phyloP scores from a whole-genome alignment of 306 rosid genomes.

The Cyamopsis tetragonoloba region DNA sequence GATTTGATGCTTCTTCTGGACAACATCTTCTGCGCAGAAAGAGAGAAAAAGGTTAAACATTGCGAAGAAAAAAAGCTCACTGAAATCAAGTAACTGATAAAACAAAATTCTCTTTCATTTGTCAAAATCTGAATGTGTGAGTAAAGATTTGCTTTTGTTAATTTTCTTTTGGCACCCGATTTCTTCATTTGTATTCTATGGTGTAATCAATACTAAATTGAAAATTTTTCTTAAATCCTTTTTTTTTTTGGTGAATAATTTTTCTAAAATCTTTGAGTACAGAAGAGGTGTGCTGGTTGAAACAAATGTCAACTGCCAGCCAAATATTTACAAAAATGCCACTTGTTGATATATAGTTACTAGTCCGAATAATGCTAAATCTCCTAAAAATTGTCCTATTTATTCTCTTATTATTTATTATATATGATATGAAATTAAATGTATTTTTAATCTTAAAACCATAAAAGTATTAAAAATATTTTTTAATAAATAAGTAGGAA shows the following conservation, averaged over 20 bases:
- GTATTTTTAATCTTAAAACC: too few species aligned
- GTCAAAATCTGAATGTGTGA: slow-evolving; percentile 16
- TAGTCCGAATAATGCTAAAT: too few species aligned
- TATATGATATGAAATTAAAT: too few species aligned
- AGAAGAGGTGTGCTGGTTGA: slow-evolving; percentile 8
- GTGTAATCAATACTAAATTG: too few species aligned
- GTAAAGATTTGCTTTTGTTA: background rate
- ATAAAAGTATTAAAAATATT: too few species aligned
- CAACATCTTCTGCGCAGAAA: slow-evolving; percentile 14
- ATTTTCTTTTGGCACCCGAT: background rate
- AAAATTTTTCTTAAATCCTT: background rate
- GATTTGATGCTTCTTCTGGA: background rate
- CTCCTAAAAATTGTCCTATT: too few species aligned
- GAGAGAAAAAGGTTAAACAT: background rate
- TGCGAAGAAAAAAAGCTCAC: slow-evolving; percentile 4
- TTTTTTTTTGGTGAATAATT: background rate
- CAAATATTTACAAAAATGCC: slow-evolving; percentile 7
- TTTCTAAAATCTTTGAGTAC: too few species aligned
- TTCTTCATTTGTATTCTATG: background rate
- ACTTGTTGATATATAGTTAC: background rate
- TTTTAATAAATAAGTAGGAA: too few species aligned
- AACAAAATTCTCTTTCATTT: background rate
- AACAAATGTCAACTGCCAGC: slow-evolving; percentile 2
- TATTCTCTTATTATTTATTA: too few species aligned
- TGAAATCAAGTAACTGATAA: background rate